Percentiles rank a stretch among this genome's conserved stretches.
Evolutionary conservation across 164 flowering plant species (phyloP).

Genomic region (Brasenia schreberi): DNA sequence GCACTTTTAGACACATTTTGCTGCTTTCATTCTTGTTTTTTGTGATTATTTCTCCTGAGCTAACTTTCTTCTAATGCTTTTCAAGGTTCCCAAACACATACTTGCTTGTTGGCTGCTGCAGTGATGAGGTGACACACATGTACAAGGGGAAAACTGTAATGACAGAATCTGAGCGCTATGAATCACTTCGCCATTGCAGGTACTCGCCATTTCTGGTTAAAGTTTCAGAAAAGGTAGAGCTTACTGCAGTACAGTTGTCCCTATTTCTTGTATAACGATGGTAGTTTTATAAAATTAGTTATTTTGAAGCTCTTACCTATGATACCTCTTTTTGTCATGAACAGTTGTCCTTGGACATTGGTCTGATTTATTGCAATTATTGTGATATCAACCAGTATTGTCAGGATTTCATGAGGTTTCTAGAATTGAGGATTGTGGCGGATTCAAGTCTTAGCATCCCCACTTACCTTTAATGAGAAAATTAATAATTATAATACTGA

Average conservation of each 20-base stretch:
- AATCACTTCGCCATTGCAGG: constrained; percentile 98
- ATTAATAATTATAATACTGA: too few relatives aligned
- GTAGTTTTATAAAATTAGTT: too few relatives aligned
- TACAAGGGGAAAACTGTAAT: constrained; percentile 94
- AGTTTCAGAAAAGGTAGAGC: not conserved
- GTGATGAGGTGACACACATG: constrained; percentile 63
- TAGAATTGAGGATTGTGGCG: too few relatives aligned
- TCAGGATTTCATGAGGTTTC: too few relatives aligned
- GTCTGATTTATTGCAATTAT: too few relatives aligned
- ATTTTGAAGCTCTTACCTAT: too few relatives aligned
- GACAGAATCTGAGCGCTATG: constrained; percentile 74
- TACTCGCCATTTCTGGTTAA: constrained; percentile 6
- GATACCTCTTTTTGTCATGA: too few relatives aligned
- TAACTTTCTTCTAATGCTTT: not conserved
- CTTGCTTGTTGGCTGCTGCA: constrained; percentile 91
- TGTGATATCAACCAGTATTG: too few relatives aligned
- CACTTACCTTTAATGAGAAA: too few relatives aligned
- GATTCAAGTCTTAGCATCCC: too few relatives aligned
- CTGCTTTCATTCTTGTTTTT: not conserved
- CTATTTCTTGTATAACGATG: not conserved
- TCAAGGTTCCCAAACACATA: constrained; percentile 78
- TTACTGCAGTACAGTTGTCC: not conserved
- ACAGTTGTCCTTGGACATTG: too few relatives aligned
- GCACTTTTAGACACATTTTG: too few relatives aligned
- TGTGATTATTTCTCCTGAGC: not conserved